Evolutionary conservation across 73 alveolate species (phyloP).

Genomic region (Tetrahymena thermophila): DNA sequence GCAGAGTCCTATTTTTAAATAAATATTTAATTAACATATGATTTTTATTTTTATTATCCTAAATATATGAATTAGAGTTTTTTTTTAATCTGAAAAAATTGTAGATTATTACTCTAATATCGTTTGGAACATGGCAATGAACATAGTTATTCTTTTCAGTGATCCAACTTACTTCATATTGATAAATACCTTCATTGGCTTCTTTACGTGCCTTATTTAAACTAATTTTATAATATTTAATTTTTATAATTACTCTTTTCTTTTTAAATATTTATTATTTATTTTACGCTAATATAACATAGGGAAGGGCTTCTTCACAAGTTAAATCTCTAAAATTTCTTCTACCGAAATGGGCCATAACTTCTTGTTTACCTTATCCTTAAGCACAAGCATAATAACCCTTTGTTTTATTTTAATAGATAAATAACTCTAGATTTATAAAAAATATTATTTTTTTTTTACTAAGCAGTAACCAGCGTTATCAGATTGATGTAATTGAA

Average conservation of each 20-base stretch:
- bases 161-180: background rate
- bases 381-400: slow-evolving; percentile 85
- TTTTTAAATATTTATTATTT: no score
- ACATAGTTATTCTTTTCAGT: background rate
- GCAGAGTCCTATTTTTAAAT: background rate
- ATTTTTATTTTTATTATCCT: no score
- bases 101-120: background rate
- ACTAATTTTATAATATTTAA: background rate
- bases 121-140: background rate
- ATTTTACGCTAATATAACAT: slow-evolving; percentile 42
- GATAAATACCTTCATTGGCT: background rate
- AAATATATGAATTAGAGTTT: no score
- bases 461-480: slow-evolving; percentile 73
- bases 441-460: background rate
- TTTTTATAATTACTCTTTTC: background rate
- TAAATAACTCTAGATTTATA: no score
- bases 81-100: no score
- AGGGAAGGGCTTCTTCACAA: slow-evolving; percentile 63
- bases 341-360: slow-evolving; percentile 89
- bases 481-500: slow-evolving; percentile 74
- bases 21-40: no score
- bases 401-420: background rate
- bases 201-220: background rate
- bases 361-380: slow-evolving; percentile 90
- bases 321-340: slow-evolving; percentile 69